Conservation (phyloP, 2,329 filamentous ascomycete species). For the Colletotrichum camelliae region DNA sequence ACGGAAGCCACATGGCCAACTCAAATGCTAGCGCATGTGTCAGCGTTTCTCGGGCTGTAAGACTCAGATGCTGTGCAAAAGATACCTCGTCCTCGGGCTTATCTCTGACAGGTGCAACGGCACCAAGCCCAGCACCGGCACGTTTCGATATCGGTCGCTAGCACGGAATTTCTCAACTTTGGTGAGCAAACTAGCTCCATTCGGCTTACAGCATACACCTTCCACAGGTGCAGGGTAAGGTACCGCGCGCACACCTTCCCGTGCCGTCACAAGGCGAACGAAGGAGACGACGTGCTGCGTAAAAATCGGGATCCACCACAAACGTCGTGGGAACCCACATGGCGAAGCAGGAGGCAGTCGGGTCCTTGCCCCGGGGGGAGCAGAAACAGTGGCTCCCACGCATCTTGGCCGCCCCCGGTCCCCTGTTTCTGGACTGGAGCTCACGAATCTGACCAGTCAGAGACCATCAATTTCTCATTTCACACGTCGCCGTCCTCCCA, state of each 20-base stretch:
- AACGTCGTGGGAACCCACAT: constrained; percentile 5
- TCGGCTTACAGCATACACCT: background rate
- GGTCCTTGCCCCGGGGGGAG: background rate
- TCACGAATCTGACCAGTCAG: constrained; percentile 12
- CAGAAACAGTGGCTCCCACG: background rate
- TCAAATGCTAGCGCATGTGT: background rate
- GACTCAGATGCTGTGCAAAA: background rate
- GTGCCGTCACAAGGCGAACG: background rate
- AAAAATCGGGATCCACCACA: background rate
- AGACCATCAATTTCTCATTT: constrained; percentile 18
- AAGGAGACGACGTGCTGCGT: background rate
- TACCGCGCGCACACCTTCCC: background rate
- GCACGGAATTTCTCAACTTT: background rate
- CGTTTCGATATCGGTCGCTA: background rate
- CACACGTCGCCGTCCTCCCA: constrained; percentile 1
- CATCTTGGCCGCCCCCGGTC: background rate
- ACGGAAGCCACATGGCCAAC: background rate
- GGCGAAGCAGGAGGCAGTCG: background rate
- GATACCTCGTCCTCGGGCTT: background rate
- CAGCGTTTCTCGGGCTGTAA: background rate
- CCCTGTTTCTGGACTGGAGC: constrained; percentile 6
- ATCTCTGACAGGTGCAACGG: background rate
- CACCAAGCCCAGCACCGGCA: background rate
- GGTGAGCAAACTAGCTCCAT: background rate
- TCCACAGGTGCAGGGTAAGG: background rate